These are phyloP conservation scores for Fusarium humuli DNA, from an alignment of 2,329 filamentous ascomycete species.

Conservation along the genomic window DNA sequence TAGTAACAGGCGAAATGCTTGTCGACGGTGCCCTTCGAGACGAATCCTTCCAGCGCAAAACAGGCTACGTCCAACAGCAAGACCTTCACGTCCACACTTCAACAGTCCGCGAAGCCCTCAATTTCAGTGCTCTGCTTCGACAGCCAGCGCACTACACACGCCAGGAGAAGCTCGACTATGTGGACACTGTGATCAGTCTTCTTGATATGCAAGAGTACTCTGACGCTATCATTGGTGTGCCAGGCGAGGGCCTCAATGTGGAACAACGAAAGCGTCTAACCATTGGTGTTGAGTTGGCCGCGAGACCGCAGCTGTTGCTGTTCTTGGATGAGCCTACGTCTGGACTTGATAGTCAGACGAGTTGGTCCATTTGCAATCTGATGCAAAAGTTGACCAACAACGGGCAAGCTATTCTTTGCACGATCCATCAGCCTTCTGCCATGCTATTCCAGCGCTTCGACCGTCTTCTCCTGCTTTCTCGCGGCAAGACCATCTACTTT, in stretches of 20 bases:
- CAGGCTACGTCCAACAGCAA: constrained; percentile 88
- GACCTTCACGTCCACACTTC: constrained; percentile 84
- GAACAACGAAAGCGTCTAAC: constrained; percentile 70
- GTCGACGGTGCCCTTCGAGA: constrained; percentile 73
- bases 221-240: constrained; percentile 70
- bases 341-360: constrained; percentile 70
- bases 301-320: constrained; percentile 65
- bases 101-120: constrained; percentile 85
- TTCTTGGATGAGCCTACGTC: constrained; percentile 69
- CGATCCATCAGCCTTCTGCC: constrained; percentile 63
- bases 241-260: constrained; percentile 68
- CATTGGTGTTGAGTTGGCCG: constrained; percentile 66
- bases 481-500: constrained; percentile 74
- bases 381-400: constrained; percentile 67
- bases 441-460: constrained; percentile 66
- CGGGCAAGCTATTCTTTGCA: constrained; percentile 63
- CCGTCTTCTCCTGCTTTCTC: constrained; percentile 68
- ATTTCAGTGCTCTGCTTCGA: constrained; percentile 83
- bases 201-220: constrained; percentile 72
- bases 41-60: constrained; percentile 85
- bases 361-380: constrained; percentile 70
- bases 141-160: constrained; percentile 76
- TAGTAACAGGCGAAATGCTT: constrained; percentile 82
- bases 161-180: constrained; percentile 82
- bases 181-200: constrained; percentile 77